Conservation (phyloP, 805 yeast species). For the Saccharomycodes ludwigii region DNA sequence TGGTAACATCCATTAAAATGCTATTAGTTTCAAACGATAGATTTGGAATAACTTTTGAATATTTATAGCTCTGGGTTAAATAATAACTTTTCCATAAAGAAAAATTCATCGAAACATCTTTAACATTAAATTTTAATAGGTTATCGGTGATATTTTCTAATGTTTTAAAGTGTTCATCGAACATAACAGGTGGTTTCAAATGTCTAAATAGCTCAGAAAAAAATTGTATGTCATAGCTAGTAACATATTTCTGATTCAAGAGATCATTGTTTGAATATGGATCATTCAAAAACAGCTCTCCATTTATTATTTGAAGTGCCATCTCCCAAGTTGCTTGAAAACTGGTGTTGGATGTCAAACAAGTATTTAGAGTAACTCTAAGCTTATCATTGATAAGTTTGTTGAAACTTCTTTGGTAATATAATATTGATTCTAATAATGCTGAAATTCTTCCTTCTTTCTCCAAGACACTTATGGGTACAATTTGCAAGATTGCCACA, state of each 20-base stretch:
- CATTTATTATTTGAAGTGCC: constrained; percentile 10
- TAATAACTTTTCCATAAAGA: constrained; percentile 11
- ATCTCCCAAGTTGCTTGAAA: constrained; percentile 7
- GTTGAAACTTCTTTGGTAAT: neutral
- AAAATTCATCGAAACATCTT: constrained; percentile 9
- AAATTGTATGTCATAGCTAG: constrained; percentile 6
- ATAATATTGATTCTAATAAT: constrained; percentile 9
- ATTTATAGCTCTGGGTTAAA: constrained; percentile 4
- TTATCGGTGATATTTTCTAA: constrained; percentile 4
- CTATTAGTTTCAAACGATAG: too few species aligned
- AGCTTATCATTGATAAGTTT: neutral
- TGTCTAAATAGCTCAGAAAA: constrained; percentile 12
- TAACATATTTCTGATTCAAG: constrained; percentile 5
- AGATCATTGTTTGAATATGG: constrained; percentile 9
- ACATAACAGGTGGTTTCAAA: constrained; percentile 6
- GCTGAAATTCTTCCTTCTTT: constrained; percentile 9
- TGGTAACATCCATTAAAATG: too few species aligned
- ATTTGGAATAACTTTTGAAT: too few species aligned
- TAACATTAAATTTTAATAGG: constrained; percentile 4
- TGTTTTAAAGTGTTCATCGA: constrained; percentile 3
- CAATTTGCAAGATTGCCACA: constrained; percentile 5
- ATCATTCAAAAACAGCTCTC: constrained; percentile 3
- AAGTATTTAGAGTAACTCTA: constrained; percentile 1
- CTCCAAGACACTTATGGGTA: constrained; percentile 1
- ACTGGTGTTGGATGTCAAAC: neutral